These are phyloP conservation scores for Monascus purpureus DNA, from an alignment of 495 filamentous ascomycete genomes.

Conservation along the genomic window DNA sequence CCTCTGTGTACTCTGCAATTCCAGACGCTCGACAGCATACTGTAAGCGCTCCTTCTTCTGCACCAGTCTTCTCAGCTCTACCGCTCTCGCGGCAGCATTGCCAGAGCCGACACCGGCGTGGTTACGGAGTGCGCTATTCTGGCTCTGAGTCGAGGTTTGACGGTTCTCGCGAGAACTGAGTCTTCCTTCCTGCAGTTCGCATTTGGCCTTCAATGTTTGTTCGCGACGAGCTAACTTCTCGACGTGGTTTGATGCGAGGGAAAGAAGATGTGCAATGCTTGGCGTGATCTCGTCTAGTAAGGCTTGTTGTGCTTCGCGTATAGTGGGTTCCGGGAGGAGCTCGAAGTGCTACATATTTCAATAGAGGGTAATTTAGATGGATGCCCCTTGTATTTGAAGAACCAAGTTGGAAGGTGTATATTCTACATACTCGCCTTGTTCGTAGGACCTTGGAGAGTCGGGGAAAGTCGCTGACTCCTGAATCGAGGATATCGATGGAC, in stretches of 20 bases:
- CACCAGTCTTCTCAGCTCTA: conserved; percentile 47
- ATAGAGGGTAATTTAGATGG: conserved; percentile 2
- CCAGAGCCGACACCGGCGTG: conserved; percentile 2
- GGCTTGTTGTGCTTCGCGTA: conserved; percentile 51
- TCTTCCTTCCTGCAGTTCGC: conserved; percentile 56
- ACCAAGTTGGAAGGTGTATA: no score
- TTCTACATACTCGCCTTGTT: conserved; percentile 46
- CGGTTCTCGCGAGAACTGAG: conserved; percentile 30
- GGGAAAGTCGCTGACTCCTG: conserved; percentile 61
- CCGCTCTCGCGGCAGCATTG: conserved; percentile 32
- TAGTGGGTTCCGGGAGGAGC: conserved; percentile 53
- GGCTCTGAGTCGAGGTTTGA: conserved; percentile 10
- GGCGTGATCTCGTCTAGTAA: conserved; percentile 62
- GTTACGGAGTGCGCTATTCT: conserved; percentile 13
- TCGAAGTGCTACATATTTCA: conserved; percentile 74
- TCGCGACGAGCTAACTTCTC: conserved; percentile 59
- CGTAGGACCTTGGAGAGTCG: conserved; percentile 56
- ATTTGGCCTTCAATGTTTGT: conserved; percentile 52
- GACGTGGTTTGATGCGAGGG: conserved; percentile 51
- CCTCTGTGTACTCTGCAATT: conserved; percentile 49
- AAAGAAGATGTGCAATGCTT: conserved; percentile 53
- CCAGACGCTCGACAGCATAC: conserved; percentile 62
- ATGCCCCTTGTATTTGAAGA: not conserved
- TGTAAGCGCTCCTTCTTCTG: conserved; percentile 66
- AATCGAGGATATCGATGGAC: conserved; percentile 56